Conservation (phyloP, 2,329 filamentous ascomycete species). For the Didymella exigua region DNA sequence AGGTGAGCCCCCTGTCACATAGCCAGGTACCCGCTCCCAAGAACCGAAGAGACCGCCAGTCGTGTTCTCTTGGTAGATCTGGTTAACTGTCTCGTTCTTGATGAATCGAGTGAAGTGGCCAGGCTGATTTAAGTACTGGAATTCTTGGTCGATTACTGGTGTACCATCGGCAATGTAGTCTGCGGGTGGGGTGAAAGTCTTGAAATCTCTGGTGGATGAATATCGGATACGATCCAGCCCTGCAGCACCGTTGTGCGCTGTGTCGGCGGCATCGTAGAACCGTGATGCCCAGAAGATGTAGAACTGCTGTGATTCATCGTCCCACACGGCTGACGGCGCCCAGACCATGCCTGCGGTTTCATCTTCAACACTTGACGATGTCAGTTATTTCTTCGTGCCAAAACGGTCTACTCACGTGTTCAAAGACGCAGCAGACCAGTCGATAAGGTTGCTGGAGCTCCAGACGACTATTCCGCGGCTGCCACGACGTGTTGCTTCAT, state of each 20-base stretch:
- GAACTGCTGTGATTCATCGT: constrained; percentile 12
- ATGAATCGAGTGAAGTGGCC: constrained; percentile 19
- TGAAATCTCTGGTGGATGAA: constrained; percentile 19
- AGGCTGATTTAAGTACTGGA: constrained; percentile 18
- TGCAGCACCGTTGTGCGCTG: constrained; percentile 12
- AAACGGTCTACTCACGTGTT: background rate
- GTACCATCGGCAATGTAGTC: constrained; percentile 13
- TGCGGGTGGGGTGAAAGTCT: constrained; percentile 9
- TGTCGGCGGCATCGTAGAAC: constrained; percentile 26
- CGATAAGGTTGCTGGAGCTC: constrained; percentile 14
- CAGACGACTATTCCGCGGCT: constrained; percentile 17
- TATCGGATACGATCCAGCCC: constrained; percentile 14
- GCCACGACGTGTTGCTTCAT: constrained; percentile 13
- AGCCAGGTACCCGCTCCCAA: constrained; percentile 8
- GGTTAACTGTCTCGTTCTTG: constrained; percentile 14
- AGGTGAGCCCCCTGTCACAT: background rate
- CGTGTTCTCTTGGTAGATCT: constrained; percentile 18
- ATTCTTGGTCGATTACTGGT: constrained; percentile 19
- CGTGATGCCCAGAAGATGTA: constrained; percentile 10
- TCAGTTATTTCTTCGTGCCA: background rate
- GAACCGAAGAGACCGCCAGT: constrained; percentile 13
- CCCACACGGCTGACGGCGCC: constrained; percentile 18
- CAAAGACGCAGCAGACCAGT: constrained; percentile 17
- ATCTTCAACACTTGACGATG: constrained; percentile 8
- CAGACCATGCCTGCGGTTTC: constrained; percentile 21